Percentiles rank a stretch among this genome's conserved stretches.
Conservation (phyloP, 2,329 filamentous ascomycete genomes). For the Stromatinia cepivora region DNA sequence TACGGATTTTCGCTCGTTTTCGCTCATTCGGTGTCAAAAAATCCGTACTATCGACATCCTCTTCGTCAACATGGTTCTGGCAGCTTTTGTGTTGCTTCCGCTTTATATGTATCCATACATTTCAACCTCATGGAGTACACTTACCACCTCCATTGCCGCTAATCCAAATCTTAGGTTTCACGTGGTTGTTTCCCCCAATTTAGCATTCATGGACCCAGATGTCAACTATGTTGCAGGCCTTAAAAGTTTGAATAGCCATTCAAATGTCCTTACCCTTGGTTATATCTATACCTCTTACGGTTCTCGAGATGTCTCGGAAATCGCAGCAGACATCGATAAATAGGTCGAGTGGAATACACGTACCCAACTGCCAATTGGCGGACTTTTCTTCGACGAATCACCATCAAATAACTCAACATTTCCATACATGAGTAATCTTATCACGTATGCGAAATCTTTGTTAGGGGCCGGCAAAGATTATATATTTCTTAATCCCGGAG, state of each 20-base stretch:
- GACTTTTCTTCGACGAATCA: constrained; percentile 23
- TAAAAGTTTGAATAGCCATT: constrained; percentile 29
- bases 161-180: constrained; percentile 33
- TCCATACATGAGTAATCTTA: constrained; percentile 30
- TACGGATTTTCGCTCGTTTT: neutral
- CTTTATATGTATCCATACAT: constrained; percentile 35
- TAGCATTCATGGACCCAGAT: constrained; percentile 28
- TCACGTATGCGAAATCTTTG: constrained; percentile 28
- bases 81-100: constrained; percentile 32
- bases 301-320: constrained; percentile 36
- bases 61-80: constrained; percentile 7
- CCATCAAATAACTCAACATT: constrained; percentile 24
- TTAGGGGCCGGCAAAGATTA: constrained; percentile 28
- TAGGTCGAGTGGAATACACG: constrained; percentile 43
- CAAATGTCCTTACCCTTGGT: constrained; percentile 43
- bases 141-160: constrained; percentile 27
- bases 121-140: constrained; percentile 30
- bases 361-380: constrained; percentile 11
- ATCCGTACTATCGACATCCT: neutral
- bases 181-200: constrained; percentile 30
- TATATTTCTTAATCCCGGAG: constrained; percentile 32
- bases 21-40: neutral
- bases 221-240: constrained; percentile 32
- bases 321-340: constrained; percentile 42
- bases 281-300: constrained; percentile 46